phyloP scores from a whole-genome alignment of 116 monocot genomes.

The Trichopus zeylanicus region DNA sequence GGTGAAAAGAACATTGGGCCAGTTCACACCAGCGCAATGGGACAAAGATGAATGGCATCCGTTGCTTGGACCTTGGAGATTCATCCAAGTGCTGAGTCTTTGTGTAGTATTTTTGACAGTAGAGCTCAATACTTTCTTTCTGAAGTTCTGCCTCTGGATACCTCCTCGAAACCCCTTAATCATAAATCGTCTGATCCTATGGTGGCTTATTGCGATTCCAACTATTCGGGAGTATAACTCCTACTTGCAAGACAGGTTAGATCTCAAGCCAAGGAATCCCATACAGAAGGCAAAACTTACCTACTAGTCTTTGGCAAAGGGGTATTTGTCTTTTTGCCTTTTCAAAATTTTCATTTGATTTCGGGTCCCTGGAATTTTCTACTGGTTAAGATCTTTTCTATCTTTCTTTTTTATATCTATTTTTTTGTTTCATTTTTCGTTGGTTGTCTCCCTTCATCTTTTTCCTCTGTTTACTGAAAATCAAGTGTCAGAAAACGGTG shows the following conservation, averaged over 20 bases:
- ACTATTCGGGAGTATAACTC: conserved; percentile 97
- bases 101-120: conserved; percentile 83
- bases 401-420: too few relatives aligned
- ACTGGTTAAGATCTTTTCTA: too few relatives aligned
- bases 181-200: conserved; percentile 66
- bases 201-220: conserved; percentile 99
- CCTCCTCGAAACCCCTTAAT: conserved; percentile 89
- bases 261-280: background rate
- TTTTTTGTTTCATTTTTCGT: too few relatives aligned
- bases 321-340: too few relatives aligned
- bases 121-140: conserved; percentile 95
- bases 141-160: conserved; percentile 96
- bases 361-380: too few relatives aligned
- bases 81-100: conserved; percentile 80
- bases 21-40: conserved; percentile 96
- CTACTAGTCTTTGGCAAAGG: too few relatives aligned
- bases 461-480: too few relatives aligned
- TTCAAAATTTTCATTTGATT: too few relatives aligned
- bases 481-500: too few relatives aligned
- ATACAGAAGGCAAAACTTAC: too few relatives aligned
- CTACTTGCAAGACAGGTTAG: conserved; percentile 96
- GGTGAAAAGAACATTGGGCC: conserved; percentile 90
- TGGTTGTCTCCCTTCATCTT: too few relatives aligned
- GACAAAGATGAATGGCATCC: conserved; percentile 99
- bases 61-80: conserved; percentile 88